These are phyloP conservation scores for Aspergillus aculeatus DNA, from an alignment of 2,329 filamentous ascomycete genomes.

Conservation along the genomic window DNA sequence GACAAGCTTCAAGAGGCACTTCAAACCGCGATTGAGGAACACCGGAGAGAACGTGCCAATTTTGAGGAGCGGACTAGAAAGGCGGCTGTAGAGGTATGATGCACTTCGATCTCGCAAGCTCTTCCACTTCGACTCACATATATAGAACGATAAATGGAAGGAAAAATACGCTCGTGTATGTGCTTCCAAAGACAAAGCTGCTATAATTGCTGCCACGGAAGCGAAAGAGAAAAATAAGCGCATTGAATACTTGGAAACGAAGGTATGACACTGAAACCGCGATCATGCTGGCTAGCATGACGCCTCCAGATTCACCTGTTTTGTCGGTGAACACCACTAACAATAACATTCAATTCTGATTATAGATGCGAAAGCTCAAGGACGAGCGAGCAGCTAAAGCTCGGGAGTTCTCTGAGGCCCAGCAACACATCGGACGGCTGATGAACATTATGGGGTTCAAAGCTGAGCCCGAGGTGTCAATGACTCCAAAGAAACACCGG, in stretches of 20 bases:
- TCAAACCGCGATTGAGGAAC: conserved; percentile 21
- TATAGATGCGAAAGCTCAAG: conserved; percentile 35
- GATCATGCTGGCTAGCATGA: no score
- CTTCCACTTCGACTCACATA: no score
- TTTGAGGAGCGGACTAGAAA: conserved; percentile 22
- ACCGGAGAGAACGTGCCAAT: conserved; percentile 19
- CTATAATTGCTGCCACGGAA: conserved; percentile 26
- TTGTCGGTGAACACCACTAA: background rate
- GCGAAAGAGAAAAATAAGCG: conserved; percentile 32
- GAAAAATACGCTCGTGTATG: conserved; percentile 29
- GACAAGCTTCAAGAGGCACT: conserved; percentile 23
- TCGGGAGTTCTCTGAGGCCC: conserved; percentile 40
- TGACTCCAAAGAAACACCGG: conserved; percentile 18
- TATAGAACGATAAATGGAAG: conserved; percentile 25
- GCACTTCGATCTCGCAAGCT: no score
- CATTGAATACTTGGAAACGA: conserved; percentile 34
- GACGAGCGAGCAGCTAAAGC: conserved; percentile 38
- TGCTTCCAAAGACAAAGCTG: conserved; percentile 24
- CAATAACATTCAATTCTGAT: background rate
- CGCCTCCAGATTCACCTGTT: background rate
- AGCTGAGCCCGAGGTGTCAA: conserved; percentile 18
- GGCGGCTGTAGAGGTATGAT: conserved; percentile 24
- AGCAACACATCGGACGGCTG: conserved; percentile 38
- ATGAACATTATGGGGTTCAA: conserved; percentile 42
- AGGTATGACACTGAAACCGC: conserved; percentile 22